Conservation (phyloP, 2,329 filamentous ascomycete species). For the Elsinoe perseae region DNA sequence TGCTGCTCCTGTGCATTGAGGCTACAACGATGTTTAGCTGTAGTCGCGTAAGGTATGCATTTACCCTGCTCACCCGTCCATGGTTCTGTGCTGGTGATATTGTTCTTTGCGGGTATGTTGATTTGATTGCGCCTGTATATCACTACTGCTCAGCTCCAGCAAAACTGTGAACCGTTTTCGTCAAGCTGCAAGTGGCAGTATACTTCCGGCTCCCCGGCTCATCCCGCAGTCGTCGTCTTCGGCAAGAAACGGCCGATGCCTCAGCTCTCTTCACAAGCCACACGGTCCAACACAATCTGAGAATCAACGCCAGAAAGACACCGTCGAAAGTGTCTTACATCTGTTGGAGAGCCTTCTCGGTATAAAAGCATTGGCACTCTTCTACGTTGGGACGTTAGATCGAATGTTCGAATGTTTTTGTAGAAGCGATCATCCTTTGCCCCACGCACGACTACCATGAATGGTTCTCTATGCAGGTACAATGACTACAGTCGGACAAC, state of each 20-base stretch:
- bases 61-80: slow-evolving; percentile 15
- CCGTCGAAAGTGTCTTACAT: background rate
- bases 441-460: background rate
- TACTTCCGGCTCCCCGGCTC: background rate
- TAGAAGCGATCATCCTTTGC: background rate
- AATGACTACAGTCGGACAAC: no score
- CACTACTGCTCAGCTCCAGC: background rate
- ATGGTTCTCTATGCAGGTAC: slow-evolving; percentile 9
- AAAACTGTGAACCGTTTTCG: slow-evolving; percentile 1
- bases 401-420: background rate
- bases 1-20: slow-evolving; percentile 76
- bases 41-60: background rate
- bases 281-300: background rate
- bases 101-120: background rate
- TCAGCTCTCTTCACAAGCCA: background rate
- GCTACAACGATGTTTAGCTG: slow-evolving; percentile 33
- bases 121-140: background rate
- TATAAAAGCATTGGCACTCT: background rate
- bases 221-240: background rate
- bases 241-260: slow-evolving; percentile 6
- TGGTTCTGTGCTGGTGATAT: background rate
- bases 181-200: slow-evolving; percentile 3
- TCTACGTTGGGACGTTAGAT: slow-evolving; percentile 7
- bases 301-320: background rate
- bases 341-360: background rate